Evolutionary conservation across 1,284 basidiomycete species (phyloP), one percentile per base, ranked within the genome.

Genomic region (Boletus hoseneyae): DNA sequence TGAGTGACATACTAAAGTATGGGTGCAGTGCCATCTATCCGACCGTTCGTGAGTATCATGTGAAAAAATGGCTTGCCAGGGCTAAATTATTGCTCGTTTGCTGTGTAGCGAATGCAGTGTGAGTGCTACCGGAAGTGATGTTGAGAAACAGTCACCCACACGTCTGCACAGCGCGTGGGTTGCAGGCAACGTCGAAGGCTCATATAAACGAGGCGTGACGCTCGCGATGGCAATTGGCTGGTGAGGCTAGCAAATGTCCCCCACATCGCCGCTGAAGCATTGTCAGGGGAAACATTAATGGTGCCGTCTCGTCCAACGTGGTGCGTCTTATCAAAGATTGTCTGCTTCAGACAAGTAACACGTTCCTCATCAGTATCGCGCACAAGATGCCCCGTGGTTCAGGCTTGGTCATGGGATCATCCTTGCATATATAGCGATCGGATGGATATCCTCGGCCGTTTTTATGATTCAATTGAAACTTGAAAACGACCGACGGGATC

Each of bases 401-500:
- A 70, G 63, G 30, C 64, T 79, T 30, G 78, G 78, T 6, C 78
- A 80, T 57, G 71, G 72, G 3, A 73, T 80, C 52, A 65, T 80
- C 32, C 69, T 80, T 39, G 65, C 70, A 46, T 79, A 78, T 65
- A 73, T 80, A 51, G 65, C 62, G 37, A 70, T 80, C 30, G 74
- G 73, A n/a, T 66, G 74, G 53, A 54, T 77, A 57, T 68, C 61
- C 53, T 71, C 77, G 7, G 50, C 60, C 23, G 29, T 69, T 32
- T 74, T 76, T 57, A 63, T 68, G 47, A 30, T 67, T 33, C 57
- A 67, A 8, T 57, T 78, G 27, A 66, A 61, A 48, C 57, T 64
- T 33, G 77, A 79, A 61, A 80, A 80, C 57, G 64, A 61, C 27
- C 58, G 62, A 48, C 69, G 75, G 30, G 73, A 73, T 19, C 68